Conservation (phyloP, 1,284 basidiomycete genomes). For the Ganoderma boninense region DNA sequence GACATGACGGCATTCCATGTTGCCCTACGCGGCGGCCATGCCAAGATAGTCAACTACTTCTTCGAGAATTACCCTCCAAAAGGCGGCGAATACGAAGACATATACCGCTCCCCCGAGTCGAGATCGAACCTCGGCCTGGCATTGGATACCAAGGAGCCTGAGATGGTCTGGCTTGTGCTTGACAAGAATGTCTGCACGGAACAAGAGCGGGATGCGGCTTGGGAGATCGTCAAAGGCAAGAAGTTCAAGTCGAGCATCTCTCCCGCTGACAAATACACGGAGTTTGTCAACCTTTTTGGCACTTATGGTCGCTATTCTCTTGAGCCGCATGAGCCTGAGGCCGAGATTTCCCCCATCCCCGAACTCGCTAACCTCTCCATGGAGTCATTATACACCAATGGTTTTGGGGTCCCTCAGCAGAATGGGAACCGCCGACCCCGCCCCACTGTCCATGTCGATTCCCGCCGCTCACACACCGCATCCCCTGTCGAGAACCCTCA, state of each 20-base stretch:
- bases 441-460: constrained; percentile 22
- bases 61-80: constrained; percentile 63
- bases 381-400: background rate
- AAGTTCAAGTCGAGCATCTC: constrained; percentile 42
- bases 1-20: constrained; percentile 71
- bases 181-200: constrained; percentile 59
- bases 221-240: constrained; percentile 55
- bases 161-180: constrained; percentile 68
- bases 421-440: constrained; percentile 20
- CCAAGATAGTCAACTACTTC: constrained; percentile 61
- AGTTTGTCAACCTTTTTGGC: constrained; percentile 63
- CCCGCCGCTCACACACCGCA: constrained; percentile 14
- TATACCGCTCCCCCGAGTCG: constrained; percentile 54
- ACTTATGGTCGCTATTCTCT: constrained; percentile 55
- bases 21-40: constrained; percentile 61
- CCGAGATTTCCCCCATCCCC: background rate
- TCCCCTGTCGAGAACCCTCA: constrained; percentile 19
- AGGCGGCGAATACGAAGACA: constrained; percentile 53
- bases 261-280: constrained; percentile 51
- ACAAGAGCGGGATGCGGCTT: constrained; percentile 57
- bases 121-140: constrained; percentile 62
- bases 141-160: constrained; percentile 63
- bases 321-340: constrained; percentile 4
- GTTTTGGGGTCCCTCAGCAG: background rate
- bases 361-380: background rate